phyloP scores from a whole-genome alignment of 306 rosid species.

The Trifolium subterraneum region DNA sequence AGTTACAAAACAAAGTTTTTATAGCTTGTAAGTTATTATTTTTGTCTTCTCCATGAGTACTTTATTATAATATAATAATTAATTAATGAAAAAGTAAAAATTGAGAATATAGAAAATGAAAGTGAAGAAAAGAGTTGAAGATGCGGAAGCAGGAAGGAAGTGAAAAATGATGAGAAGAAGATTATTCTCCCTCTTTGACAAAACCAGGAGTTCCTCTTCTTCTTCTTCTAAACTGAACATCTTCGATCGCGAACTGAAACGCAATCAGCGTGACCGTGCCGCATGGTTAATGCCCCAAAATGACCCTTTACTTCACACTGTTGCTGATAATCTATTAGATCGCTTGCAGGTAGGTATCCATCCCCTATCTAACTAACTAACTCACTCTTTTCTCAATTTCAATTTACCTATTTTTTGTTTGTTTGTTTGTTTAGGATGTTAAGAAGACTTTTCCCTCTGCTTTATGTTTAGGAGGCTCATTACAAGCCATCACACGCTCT shows the following conservation, averaged over 20 bases:
- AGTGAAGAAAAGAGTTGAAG: neutral
- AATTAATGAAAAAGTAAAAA: too few relatives aligned
- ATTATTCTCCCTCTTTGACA: slow-evolving; percentile 17
- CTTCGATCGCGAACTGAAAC: slow-evolving; percentile 83
- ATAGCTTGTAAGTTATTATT: too few relatives aligned
- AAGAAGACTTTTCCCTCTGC: slow-evolving; percentile 85
- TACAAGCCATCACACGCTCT: slow-evolving; percentile 67
- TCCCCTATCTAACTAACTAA: too few relatives aligned
- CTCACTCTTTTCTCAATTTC: neutral
- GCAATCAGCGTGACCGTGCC: slow-evolving; percentile 90
- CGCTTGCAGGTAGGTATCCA: slow-evolving; percentile 74
- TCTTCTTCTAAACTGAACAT: slow-evolving; percentile 53
- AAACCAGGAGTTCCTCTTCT: neutral
- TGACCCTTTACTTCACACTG: slow-evolving; percentile 74
- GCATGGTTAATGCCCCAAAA: slow-evolving; percentile 81
- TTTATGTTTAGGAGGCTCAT: slow-evolving; percentile 85
- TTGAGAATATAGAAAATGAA: neutral
- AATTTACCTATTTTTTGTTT: too few relatives aligned
- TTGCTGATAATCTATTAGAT: slow-evolving; percentile 77
- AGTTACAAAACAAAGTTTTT: too few relatives aligned
- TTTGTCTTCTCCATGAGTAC: too few relatives aligned
- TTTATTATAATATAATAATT: too few relatives aligned
- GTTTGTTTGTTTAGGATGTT: slow-evolving; percentile 61
- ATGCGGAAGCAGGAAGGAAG: neutral
- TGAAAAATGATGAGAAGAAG: slow-evolving; percentile 49